Evolutionary conservation across 768 basidiomycete species (phyloP), one percentile per base, ranked within the genome.

Genomic region (Kondoa subrosea): DNA sequence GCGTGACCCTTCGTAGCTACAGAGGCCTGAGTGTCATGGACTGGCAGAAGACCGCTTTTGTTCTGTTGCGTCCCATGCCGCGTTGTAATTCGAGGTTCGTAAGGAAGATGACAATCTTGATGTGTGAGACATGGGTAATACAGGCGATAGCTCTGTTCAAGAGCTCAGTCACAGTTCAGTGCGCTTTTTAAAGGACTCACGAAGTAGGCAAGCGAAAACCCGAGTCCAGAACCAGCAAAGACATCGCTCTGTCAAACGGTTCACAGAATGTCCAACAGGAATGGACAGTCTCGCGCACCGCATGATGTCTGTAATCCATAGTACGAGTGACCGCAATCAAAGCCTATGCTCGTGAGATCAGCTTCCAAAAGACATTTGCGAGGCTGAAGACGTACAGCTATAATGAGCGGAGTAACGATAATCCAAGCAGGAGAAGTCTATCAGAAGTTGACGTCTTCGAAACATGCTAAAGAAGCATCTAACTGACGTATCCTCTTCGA

Each of bases 391-490:
- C 78, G 74, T 0, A 75, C 80, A 1, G 90, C 91, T 8, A 82
- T 91, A 33, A 84, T 77, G 59, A 93, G 81, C 1, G 93, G 95
- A 0, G 83, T 76, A 0, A 91, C 73, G 0, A 87, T 81, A 56
- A 92, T 76, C 92, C 92, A 99, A 16, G 88, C 85, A 76, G 91
- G 91, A 27, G 82, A 78, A 82, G 85, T 67, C 33, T 66, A 65
- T 27, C 74, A 68, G 58, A 73, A 74, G 72, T 8, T 75, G 64
- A 25, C 8, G 30, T 27, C 58, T 59, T 59, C 14, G 58, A 31
- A 27, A 65, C 50, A n/a, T 57, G 63, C 29, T 60, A 32, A 32
- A 3, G 27, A 31, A 12, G 25, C 14, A 31, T 25, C 4, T 27
- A 25, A 59, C 21, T 12, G 30, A 59, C 17, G 34, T 67, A 64